Evolutionary conservation across 345 rosid genomes (phyloP).

Genomic region (Corymbia maculata): DNA sequence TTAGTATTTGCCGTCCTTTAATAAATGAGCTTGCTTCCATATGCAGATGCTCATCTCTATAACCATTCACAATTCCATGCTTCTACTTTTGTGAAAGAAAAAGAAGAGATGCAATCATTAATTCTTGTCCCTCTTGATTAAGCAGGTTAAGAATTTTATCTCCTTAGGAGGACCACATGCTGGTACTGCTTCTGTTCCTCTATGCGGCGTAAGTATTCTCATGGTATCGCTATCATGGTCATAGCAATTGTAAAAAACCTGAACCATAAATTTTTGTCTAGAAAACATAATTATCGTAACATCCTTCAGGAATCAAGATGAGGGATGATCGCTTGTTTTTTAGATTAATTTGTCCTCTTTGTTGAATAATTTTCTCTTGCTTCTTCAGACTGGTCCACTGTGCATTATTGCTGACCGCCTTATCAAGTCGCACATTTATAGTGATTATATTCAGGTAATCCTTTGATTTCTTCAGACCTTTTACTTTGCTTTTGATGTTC

Average conservation of each 20-base stretch:
- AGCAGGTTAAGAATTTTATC: constrained; percentile 72
- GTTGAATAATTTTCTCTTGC: background rate
- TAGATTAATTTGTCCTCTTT: background rate
- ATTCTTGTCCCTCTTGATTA: background rate
- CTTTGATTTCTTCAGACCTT: background rate
- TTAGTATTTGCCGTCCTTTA: background rate
- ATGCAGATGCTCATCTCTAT: background rate
- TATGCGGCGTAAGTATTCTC: constrained; percentile 68
- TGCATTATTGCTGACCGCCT: constrained; percentile 56
- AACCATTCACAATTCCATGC: background rate
- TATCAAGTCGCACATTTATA: constrained; percentile 58
- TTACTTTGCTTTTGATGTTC: background rate
- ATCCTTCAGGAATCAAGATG: background rate
- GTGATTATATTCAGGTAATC: constrained; percentile 71
- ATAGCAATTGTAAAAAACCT: background rate
- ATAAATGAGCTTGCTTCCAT: background rate
- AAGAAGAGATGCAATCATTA: background rate
- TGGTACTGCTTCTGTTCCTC: constrained; percentile 93
- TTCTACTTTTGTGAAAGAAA: background rate
- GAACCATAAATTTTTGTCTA: background rate
- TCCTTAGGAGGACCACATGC: constrained; percentile 97
- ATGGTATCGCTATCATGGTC: background rate
- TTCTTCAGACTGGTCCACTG: constrained; percentile 51
- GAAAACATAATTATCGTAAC: background rate
- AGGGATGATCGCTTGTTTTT: background rate